Percentiles rank a stretch among this genome's conserved stretches.
Conservation (phyloP, 2,329 filamentous ascomycete genomes). For the Byssoonygena ceratinophila region DNA sequence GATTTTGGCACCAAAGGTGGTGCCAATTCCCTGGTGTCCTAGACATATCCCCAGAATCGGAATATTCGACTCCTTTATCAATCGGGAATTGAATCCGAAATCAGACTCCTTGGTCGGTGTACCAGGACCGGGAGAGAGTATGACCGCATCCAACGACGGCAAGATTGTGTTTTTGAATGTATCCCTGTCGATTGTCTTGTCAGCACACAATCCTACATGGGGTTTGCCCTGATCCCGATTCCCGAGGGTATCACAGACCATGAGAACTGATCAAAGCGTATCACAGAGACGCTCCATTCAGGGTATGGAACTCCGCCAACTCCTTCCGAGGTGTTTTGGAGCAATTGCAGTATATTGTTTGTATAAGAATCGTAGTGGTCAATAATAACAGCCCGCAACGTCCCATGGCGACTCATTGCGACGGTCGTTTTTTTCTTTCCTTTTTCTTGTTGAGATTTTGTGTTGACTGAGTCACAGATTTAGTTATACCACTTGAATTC, state of each 20-base stretch:
- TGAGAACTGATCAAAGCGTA: constrained; percentile 16
- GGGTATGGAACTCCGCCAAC: constrained; percentile 2
- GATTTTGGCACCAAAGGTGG: constrained; percentile 57
- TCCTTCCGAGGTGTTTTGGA: constrained; percentile 8
- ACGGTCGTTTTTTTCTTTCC: background rate
- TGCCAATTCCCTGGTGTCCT: constrained; percentile 72
- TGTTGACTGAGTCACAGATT: background rate
- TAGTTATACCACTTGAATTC: background rate
- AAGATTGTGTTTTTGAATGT: constrained; percentile 40
- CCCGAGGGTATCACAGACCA: constrained; percentile 11
- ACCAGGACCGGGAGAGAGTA: constrained; percentile 85
- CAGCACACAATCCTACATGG: background rate
- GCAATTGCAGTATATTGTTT: constrained; percentile 15
- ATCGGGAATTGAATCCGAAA: constrained; percentile 65
- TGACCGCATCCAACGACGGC: constrained; percentile 65
- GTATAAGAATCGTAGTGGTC: constrained; percentile 17
- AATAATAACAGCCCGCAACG: constrained; percentile 14
- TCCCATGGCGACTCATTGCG: constrained; percentile 5
- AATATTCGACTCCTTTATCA: constrained; percentile 60
- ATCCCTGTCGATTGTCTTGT: constrained; percentile 11
- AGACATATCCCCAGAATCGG: constrained; percentile 83
- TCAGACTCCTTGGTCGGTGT: constrained; percentile 62
- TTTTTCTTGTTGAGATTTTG: background rate
- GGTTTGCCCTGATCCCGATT: no score
- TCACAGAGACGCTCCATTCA: constrained; percentile 15